Base-by-base conservation (phyloP, 257 asterid genomes). In the Ehretia macrophylla region DNA sequence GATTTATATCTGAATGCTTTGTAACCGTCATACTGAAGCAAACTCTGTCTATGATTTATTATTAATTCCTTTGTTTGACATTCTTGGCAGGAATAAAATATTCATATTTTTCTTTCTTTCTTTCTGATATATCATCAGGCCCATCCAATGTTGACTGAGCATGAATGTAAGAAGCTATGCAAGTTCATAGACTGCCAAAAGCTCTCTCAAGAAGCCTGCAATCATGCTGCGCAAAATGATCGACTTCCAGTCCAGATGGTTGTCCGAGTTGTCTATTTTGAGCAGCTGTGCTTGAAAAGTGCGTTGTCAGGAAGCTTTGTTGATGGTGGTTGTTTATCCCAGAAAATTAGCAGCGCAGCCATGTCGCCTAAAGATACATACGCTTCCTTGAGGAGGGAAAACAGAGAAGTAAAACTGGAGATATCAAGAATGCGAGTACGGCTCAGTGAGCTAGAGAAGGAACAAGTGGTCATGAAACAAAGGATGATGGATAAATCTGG, bases 171-270 rank as follows among this genome's bases (percentile, higher is more conserved):
- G 69, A 83, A 71, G 74, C 67, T 83, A n/a, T 78, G 88, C 81
- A 76, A 77, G 74, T 64, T 72, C 17, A 74, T 85, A 37, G 88
- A 80, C 77, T 78, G 85, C 66, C 83, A 83, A 55, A 85, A 82
- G 69, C 86, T 85, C 80, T n/a, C n/a, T n/a, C n/a, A n/a, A n/a
- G n/a, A n/a, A n/a, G n/a, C n/a, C n/a, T n/a, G n/a, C n/a, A n/a
- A 77, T 22, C 90, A 85, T 47, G 90, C 94, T 32, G 85, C 90
- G 19, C 90, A 80, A 37, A 83, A 82, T 27, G 90, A 83, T 55
- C 56, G 90, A 57, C 78, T 85, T 48, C 90, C 90, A 0, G 77
- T 78, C 50, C 82, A 78, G 55, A 47, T 82, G 79, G 80, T 74
- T 46, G 81, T 83, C 52, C 68, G 75, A 38, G 94, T 85, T 38